phyloP scores from a whole-genome alignment of 352 stramenopile genomes.

The Pythium sp. region DNA sequence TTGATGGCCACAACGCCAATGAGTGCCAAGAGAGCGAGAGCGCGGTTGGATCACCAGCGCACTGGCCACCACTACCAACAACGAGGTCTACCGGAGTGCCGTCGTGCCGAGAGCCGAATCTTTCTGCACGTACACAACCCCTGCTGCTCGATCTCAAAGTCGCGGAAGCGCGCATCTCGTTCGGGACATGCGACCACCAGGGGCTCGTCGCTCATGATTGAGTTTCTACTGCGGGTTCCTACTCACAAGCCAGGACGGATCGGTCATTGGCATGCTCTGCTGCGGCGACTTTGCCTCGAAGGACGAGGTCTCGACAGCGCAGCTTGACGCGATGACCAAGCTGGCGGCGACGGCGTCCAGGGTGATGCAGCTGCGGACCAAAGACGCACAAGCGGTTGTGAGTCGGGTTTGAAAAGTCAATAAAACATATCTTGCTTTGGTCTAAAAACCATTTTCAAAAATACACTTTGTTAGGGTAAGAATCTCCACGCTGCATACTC shows the following conservation, averaged over 20 bases:
- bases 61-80: slow-evolving; percentile 6
- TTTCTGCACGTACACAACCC: slow-evolving; percentile 19
- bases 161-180: no score
- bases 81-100: background rate
- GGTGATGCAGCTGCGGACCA: slow-evolving; percentile 20
- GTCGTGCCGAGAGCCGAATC: slow-evolving; percentile 12
- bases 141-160: no score
- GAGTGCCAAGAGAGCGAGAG: no score
- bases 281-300: slow-evolving; percentile 15
- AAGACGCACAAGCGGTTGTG: slow-evolving; percentile 17
- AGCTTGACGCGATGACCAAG: slow-evolving; percentile 15
- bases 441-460: no score
- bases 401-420: background rate
- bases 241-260: slow-evolving; percentile 6
- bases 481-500: no score
- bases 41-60: no score
- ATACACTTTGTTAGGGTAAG: no score
- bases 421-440: no score
- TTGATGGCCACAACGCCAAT: no score
- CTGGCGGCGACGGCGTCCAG: slow-evolving; percentile 18
- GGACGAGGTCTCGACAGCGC: slow-evolving; percentile 4
- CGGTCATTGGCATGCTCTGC: slow-evolving; percentile 20
- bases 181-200: no score
- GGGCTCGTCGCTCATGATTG: no score
- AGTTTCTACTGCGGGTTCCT: slow-evolving; percentile 25